Evolutionary conservation across 2,329 filamentous ascomycete species (phyloP).

Genomic region (Leptographium wingfieldii): DNA sequence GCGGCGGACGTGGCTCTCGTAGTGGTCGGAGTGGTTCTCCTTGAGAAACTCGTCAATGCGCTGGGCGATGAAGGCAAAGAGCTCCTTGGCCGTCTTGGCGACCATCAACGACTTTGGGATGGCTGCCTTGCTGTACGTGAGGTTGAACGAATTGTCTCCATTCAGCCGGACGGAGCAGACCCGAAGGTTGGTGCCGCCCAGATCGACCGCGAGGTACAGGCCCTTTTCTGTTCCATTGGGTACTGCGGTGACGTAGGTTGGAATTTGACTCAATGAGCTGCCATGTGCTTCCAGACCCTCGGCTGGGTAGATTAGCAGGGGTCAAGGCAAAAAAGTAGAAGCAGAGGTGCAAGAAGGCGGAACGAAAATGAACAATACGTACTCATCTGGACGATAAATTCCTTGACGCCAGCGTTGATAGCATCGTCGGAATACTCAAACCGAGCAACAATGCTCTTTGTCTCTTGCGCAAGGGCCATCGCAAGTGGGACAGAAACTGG

Average conservation of each 20-base stretch:
- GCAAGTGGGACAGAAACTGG: slow-evolving; percentile 42
- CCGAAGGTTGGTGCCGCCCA: slow-evolving; percentile 97
- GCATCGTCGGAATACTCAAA: slow-evolving; percentile 75
- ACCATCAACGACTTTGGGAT: slow-evolving; percentile 87
- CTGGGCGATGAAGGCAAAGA: slow-evolving; percentile 85
- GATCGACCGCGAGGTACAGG: slow-evolving; percentile 87
- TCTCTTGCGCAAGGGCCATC: slow-evolving; percentile 57
- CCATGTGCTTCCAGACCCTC: slow-evolving; percentile 70
- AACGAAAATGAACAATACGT: slow-evolving; percentile 4
- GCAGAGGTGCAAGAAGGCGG: background rate
- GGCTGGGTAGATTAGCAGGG: slow-evolving; percentile 31
- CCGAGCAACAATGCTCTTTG: slow-evolving; percentile 65
- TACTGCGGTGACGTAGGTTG: slow-evolving; percentile 89
- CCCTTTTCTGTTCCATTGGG: slow-evolving; percentile 98
- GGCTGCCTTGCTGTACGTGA: slow-evolving; percentile 83
- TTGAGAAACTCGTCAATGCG: slow-evolving; percentile 84
- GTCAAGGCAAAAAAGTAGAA: background rate
- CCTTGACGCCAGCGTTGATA: slow-evolving; percentile 67
- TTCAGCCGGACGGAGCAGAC: slow-evolving; percentile 92
- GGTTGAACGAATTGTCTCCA: slow-evolving; percentile 87
- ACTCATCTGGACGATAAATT: slow-evolving; percentile 81
- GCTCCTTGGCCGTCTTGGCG: slow-evolving; percentile 70
- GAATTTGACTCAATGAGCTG: slow-evolving; percentile 85
- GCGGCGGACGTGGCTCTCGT: slow-evolving; percentile 55
- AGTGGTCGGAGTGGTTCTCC: slow-evolving; percentile 79